Evolutionary conservation across 2,329 filamentous ascomycete species (phyloP).

Genomic region (Pezicula neosporulosa): DNA sequence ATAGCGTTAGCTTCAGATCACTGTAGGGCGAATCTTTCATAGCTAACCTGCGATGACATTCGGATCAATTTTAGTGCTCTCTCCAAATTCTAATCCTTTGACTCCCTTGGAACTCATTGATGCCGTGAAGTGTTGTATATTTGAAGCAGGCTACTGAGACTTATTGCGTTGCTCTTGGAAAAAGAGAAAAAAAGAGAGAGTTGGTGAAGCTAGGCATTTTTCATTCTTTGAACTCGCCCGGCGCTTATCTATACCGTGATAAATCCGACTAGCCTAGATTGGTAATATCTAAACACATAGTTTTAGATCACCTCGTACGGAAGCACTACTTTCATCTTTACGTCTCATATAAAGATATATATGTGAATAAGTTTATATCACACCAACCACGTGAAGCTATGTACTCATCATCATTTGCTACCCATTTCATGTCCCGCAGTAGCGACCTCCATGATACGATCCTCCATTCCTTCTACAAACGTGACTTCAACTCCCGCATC

Average conservation of each 20-base stretch:
- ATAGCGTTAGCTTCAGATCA: slow-evolving; percentile 1
- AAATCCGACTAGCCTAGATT: no score
- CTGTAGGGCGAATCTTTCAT: slow-evolving; percentile 9
- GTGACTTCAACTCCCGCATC: slow-evolving; percentile 71
- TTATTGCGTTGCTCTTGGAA: background rate
- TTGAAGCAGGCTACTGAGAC: background rate
- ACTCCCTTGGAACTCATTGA: slow-evolving; percentile 21
- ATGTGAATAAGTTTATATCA: no score
- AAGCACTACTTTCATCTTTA: no score
- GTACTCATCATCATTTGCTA: slow-evolving; percentile 42
- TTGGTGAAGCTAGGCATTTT: background rate
- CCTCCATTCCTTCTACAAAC: slow-evolving; percentile 71
- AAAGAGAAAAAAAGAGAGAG: background rate
- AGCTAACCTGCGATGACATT: slow-evolving; percentile 16
- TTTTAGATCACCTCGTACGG: no score
- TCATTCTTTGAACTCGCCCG: background rate
- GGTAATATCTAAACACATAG: no score
- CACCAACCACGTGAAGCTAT: no score
- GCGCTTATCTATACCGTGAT: no score
- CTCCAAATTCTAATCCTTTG: slow-evolving; percentile 18
- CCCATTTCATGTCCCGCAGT: slow-evolving; percentile 85
- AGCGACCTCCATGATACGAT: slow-evolving; percentile 77
- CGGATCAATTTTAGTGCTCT: slow-evolving; percentile 21
- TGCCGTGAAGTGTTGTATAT: background rate
- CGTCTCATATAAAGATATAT: no score